Conservation (phyloP, 2,329 filamentous ascomycete genomes). For the Penicillium paneum region DNA sequence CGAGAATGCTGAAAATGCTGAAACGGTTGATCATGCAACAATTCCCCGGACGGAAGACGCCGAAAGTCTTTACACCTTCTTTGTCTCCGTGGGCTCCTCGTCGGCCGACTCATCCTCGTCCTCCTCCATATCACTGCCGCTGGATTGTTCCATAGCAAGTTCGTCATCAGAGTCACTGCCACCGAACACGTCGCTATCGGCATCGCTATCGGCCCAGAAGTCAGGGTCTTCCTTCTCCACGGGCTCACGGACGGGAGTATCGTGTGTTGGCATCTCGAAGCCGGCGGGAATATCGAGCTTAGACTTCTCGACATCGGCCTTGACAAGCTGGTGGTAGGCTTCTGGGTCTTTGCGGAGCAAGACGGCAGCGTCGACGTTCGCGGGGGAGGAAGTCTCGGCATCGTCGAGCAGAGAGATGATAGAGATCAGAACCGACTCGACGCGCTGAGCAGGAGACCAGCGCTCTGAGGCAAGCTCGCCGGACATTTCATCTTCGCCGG, state of each 20-base stretch:
- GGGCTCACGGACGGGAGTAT: conserved; percentile 54
- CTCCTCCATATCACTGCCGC: conserved; percentile 57
- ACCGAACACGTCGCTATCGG: conserved; percentile 71
- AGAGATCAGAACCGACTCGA: conserved; percentile 90
- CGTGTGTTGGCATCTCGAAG: conserved; percentile 77
- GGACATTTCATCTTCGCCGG: conserved; percentile 88
- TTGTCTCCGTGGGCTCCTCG: background rate
- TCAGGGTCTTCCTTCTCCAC: conserved; percentile 69
- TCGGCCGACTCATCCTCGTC: conserved; percentile 34
- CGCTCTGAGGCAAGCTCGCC: conserved; percentile 86
- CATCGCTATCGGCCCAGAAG: conserved; percentile 75
- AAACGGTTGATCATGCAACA: background rate
- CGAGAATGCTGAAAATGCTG: conserved; percentile 5
- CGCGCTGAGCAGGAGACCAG: conserved; percentile 90
- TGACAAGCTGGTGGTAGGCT: conserved; percentile 68
- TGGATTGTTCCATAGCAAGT: conserved; percentile 38
- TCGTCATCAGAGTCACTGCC: conserved; percentile 62
- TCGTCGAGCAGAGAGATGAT: conserved; percentile 90
- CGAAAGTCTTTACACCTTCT: background rate
- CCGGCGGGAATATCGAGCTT: conserved; percentile 75
- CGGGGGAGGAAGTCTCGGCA: conserved; percentile 87
- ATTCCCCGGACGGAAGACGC: background rate
- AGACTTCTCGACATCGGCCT: conserved; percentile 67
- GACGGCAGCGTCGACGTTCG: conserved; percentile 90
- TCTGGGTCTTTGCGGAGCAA: conserved; percentile 72